These are phyloP conservation scores for Ophiorrhiza pumila DNA, from an alignment of 257 asterid species.

Conservation along the genomic window DNA sequence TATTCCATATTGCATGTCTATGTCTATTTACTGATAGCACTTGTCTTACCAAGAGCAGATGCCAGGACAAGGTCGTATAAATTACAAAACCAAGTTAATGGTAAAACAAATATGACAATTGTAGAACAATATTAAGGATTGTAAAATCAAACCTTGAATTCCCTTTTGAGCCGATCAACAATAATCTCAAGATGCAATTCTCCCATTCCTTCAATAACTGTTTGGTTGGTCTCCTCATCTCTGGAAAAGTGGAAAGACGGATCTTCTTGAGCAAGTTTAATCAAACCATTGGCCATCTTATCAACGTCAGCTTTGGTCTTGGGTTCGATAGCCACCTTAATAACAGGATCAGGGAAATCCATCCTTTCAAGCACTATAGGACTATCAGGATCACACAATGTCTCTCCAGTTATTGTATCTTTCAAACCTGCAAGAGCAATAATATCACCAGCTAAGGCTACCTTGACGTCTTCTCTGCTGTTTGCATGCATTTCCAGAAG, in stretches of 20 bases:
- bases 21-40: not conserved
- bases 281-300: conserved; percentile 83
- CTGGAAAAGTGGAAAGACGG: conserved; percentile 97
- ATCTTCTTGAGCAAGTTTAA: conserved; percentile 97
- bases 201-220: conserved; percentile 99
- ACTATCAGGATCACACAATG: conserved; percentile 73
- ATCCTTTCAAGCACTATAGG: conserved; percentile 87
- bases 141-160: conserved; percentile 59
- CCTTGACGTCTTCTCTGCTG: conserved; percentile 86
- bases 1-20: not conserved
- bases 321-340: conserved; percentile 97
- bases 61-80: not conserved
- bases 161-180: conserved; percentile 96
- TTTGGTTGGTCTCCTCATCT: conserved; percentile 89
- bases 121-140: not conserved
- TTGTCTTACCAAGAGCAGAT: not conserved
- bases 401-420: conserved; percentile 94
- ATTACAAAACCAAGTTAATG: not conserved
- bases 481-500: conserved; percentile 96
- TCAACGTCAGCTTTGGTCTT: conserved; percentile 95
- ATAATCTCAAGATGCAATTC: conserved; percentile 94
- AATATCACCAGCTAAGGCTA: conserved; percentile 82
- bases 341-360: conserved; percentile 99
- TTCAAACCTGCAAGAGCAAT: conserved; percentile 95
- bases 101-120: not conserved